Conservation (phyloP, 208 protist genomes). For the Trypanosoma grayi region DNA sequence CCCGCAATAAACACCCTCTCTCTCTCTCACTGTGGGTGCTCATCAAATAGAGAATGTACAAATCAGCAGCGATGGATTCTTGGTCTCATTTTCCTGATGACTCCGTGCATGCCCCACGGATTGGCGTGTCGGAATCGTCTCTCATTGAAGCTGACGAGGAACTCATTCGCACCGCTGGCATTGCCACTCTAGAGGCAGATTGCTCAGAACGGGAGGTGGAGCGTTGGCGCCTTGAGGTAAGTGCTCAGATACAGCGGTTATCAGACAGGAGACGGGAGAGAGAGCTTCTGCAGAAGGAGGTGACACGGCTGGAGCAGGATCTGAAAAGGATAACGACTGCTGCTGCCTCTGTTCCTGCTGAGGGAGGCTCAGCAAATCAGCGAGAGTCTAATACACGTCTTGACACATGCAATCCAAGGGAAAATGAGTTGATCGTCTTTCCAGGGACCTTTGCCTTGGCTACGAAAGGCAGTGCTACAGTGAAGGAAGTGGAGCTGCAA, state of each 20-base stretch:
- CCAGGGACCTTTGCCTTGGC: constrained; percentile 6
- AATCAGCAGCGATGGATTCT: background rate
- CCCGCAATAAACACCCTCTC: background rate
- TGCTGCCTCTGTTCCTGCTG: background rate
- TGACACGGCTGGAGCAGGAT: constrained; percentile 6
- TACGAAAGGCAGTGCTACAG: background rate
- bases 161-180: constrained; percentile 20
- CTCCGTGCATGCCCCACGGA: background rate
- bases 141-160: constrained; percentile 24
- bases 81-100: background rate
- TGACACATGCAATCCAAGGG: background rate
- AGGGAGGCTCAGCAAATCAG: background rate
- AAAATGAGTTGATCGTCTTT: background rate
- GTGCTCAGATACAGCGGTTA: constrained; percentile 7
- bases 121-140: background rate
- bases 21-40: background rate
- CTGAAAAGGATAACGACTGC: background rate
- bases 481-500: constrained; percentile 11
- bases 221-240: constrained; percentile 21
- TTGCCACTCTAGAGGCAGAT: constrained; percentile 24
- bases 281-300: constrained; percentile 10
- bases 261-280: constrained; percentile 3
- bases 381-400: background rate
- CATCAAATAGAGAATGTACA: background rate
- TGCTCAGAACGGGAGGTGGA: constrained; percentile 17